A percentile compares a stretch with the other conserved stretches of the same genome.
These are phyloP conservation scores for Telfairia occidentalis DNA, from an alignment of 331 rosid genomes.

Conservation along the genomic window DNA sequence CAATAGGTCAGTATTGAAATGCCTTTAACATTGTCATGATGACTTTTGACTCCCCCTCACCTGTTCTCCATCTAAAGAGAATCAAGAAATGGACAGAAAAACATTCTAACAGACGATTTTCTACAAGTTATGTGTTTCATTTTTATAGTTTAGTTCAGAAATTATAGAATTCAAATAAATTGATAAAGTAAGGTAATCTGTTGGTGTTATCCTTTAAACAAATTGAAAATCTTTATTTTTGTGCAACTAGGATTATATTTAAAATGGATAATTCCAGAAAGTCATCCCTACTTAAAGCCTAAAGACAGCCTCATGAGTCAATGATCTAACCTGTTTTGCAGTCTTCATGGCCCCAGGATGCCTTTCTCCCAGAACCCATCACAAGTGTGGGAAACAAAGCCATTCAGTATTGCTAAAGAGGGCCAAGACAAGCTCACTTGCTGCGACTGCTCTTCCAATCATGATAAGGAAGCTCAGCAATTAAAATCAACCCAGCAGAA, in stretches of 20 bases:
- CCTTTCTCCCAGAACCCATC: conserved; percentile 33
- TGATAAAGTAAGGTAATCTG: background rate
- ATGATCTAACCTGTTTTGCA: background rate
- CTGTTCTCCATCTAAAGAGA: background rate
- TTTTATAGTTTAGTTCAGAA: background rate
- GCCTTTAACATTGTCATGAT: background rate
- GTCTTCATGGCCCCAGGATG: conserved; percentile 39
- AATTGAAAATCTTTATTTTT: background rate
- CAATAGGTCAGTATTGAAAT: background rate
- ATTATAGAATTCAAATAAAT: background rate
- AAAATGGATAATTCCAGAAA: background rate
- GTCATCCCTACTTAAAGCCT: background rate
- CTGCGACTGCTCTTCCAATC: conserved; percentile 69
- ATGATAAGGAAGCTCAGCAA: conserved; percentile 60
- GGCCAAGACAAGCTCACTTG: conserved; percentile 41
- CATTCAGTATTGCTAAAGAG: conserved; percentile 22
- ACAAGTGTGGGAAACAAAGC: conserved; percentile 41
- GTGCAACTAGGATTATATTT: background rate
- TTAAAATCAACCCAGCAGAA: conserved; percentile 52
- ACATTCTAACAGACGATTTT: background rate
- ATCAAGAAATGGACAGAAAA: background rate
- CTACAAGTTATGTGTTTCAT: background rate
- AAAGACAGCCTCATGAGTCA: background rate
- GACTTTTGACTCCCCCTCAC: background rate
- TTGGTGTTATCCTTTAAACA: background rate